Conservation (phyloP, 768 basidiomycete genomes). For the Amanita rimosa region DNA sequence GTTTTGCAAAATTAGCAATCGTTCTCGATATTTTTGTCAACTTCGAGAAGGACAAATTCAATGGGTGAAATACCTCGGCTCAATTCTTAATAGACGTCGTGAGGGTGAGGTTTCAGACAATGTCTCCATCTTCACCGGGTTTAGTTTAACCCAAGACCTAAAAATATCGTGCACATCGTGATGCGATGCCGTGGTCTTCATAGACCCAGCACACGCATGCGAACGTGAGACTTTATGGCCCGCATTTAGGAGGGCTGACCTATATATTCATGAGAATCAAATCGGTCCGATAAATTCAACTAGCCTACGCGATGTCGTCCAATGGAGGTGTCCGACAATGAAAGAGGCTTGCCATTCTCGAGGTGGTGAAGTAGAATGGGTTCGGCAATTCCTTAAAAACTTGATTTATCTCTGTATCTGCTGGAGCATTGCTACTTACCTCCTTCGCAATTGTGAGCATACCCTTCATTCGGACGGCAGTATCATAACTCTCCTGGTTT, state of each 20-base stretch:
- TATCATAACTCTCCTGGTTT: slow-evolving; percentile 60
- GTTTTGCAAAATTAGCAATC: slow-evolving; percentile 65
- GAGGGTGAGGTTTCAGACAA: slow-evolving; percentile 68
- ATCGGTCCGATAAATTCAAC: background rate
- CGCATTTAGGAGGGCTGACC: slow-evolving; percentile 83
- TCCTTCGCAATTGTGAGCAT: slow-evolving; percentile 90
- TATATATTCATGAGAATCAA: slow-evolving; percentile 16
- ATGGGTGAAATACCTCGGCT: slow-evolving; percentile 40
- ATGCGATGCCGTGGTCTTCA: slow-evolving; percentile 80
- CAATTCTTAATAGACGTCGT: slow-evolving; percentile 51
- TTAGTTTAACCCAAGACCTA: slow-evolving; percentile 70
- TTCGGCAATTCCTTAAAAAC: slow-evolving; percentile 51
- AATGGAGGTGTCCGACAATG: slow-evolving; percentile 72
- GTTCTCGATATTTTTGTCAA: slow-evolving; percentile 21
- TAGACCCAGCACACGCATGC: slow-evolving; percentile 78
- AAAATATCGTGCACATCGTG: slow-evolving; percentile 70
- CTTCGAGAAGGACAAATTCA: background rate
- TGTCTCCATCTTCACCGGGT: slow-evolving; percentile 81
- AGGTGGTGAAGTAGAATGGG: slow-evolving; percentile 86
- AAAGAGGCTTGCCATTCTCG: slow-evolving; percentile 69
- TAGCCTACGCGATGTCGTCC: slow-evolving; percentile 53
- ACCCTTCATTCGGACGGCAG: slow-evolving; percentile 79
- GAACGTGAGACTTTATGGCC: slow-evolving; percentile 83
- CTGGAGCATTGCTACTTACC: slow-evolving; percentile 29
- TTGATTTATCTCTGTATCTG: background rate